A percentile compares a stretch with the other conserved stretches of the same genome.
phyloP scores from a whole-genome alignment of 2,329 filamentous ascomycete species.

The Fusarium sp. region DNA sequence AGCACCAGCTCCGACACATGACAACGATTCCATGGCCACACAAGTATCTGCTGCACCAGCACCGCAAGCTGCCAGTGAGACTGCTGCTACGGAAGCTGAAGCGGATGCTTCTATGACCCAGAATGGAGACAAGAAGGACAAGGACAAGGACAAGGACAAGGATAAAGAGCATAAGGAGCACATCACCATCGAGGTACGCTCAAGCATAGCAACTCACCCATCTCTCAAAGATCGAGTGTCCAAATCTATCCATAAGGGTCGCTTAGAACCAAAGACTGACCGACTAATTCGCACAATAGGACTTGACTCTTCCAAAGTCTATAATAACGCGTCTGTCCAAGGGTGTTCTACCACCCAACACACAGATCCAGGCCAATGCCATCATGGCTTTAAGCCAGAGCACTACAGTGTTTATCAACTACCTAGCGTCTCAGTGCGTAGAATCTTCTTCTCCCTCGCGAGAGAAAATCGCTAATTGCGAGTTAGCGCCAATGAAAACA shows the following conservation, averaged over 20 bases:
- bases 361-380: conserved; percentile 84
- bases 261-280: background rate
- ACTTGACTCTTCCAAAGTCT: conserved; percentile 80
- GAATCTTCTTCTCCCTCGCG: background rate
- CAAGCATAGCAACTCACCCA: background rate
- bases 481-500: conserved; percentile 76
- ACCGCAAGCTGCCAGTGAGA: conserved; percentile 8
- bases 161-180: conserved; percentile 47
- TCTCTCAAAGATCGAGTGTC: background rate
- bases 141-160: conserved; percentile 44
- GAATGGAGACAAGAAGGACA: conserved; percentile 46
- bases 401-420: conserved; percentile 85
- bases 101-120: conserved; percentile 35
- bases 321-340: conserved; percentile 84
- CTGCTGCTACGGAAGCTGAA: background rate
- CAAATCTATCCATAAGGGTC: background rate
- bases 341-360: conserved; percentile 81
- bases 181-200: conserved; percentile 63
- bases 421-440: conserved; percentile 77
- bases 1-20: conserved; percentile 17
- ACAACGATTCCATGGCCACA: conserved; percentile 31
- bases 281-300: conserved; percentile 54
- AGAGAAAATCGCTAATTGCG: background rate
- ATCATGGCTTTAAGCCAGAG: conserved; percentile 82
- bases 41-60: conserved; percentile 5